Evolutionary conservation across 2,329 filamentous ascomycete genomes (phyloP).

Genomic region (Colletotrichum falcatum): DNA sequence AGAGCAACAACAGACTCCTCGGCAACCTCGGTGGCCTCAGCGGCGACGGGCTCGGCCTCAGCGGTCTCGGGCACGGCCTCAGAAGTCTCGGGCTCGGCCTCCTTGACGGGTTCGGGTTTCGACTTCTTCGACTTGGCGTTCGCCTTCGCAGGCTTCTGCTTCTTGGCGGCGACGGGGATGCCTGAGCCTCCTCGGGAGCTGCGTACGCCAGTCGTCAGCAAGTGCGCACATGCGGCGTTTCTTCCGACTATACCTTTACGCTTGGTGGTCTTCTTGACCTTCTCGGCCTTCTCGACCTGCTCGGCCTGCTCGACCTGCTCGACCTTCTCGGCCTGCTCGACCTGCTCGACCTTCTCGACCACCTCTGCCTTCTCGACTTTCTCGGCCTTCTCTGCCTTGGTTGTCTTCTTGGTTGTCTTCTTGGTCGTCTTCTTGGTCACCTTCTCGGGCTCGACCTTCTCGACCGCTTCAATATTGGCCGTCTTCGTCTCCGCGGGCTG

Average conservation of each 20-base stretch:
- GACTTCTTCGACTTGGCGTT: conserved; percentile 63
- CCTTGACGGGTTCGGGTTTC: conserved; percentile 47
- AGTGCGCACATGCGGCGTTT: neutral
- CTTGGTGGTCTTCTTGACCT: conserved; percentile 46
- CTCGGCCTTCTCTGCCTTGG: conserved; percentile 44
- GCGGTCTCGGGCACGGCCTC: too few relatives aligned
- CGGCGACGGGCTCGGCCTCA: conserved; percentile 39
- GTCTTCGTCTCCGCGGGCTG: conserved; percentile 47
- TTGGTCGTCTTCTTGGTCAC: conserved; percentile 44
- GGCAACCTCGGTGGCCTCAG: conserved; percentile 35
- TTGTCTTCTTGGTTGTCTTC: conserved; percentile 45
- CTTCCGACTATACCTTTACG: conserved; percentile 51
- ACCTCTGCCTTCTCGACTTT: conserved; percentile 53
- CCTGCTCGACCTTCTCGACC: too few relatives aligned
- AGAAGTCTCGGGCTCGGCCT: conserved; percentile 40
- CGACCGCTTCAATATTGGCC: conserved; percentile 36
- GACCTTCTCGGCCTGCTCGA: conserved; percentile 33
- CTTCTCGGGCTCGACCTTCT: conserved; percentile 34
- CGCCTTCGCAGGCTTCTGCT: conserved; percentile 58
- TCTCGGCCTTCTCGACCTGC: too few relatives aligned
- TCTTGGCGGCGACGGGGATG: conserved; percentile 58
- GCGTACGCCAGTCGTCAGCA: conserved; percentile 44
- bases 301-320: conserved; percentile 32
- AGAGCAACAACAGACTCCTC: conserved; percentile 42
- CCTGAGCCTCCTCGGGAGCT: conserved; percentile 60